Evolutionary conservation across 345 rosid genomes (phyloP).

Genomic region (Brassica nigra): DNA sequence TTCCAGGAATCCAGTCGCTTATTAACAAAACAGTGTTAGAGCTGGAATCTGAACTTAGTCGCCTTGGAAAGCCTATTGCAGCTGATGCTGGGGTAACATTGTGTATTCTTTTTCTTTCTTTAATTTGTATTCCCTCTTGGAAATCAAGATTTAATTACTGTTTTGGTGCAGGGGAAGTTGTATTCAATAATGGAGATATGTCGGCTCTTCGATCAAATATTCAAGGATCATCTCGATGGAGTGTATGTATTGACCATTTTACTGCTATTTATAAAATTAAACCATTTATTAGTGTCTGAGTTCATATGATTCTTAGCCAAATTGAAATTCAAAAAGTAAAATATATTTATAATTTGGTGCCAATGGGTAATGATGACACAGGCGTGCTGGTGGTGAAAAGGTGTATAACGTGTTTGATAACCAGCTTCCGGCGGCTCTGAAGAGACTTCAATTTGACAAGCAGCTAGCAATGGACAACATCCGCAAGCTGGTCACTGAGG

Average conservation of each 20-base stretch:
- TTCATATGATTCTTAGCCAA: conserved; percentile 1
- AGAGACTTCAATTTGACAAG: conserved; percentile 97
- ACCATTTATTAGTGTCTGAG: conserved; percentile 19
- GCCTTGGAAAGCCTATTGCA: conserved; percentile 98
- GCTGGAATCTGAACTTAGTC: conserved; percentile 86
- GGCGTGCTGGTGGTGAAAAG: conserved; percentile 98
- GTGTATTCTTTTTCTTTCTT: conserved; percentile 21
- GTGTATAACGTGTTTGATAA: conserved; percentile 91
- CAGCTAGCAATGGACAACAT: conserved; percentile 98
- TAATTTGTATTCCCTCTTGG: neutral
- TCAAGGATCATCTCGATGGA: conserved; percentile 97
- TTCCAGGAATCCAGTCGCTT: conserved; percentile 95
- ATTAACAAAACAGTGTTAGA: conserved; percentile 84
- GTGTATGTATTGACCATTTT: conserved; percentile 48
- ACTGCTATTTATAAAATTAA: neutral
- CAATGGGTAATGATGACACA: conserved; percentile 37
- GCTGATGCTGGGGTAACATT: conserved; percentile 93
- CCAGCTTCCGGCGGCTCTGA: conserved; percentile 98
- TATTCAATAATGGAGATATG: conserved; percentile 98
- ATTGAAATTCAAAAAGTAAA: neutral
- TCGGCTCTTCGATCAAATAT: conserved; percentile 89
- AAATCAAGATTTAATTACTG: conserved; percentile 18
- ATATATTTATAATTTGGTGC: neutral
- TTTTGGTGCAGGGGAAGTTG: conserved; percentile 81
- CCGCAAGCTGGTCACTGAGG: conserved; percentile 95